Base-by-base conservation (phyloP, 2,329 filamentous ascomycete genomes). In the Sphaerulina vaccinii region DNA sequence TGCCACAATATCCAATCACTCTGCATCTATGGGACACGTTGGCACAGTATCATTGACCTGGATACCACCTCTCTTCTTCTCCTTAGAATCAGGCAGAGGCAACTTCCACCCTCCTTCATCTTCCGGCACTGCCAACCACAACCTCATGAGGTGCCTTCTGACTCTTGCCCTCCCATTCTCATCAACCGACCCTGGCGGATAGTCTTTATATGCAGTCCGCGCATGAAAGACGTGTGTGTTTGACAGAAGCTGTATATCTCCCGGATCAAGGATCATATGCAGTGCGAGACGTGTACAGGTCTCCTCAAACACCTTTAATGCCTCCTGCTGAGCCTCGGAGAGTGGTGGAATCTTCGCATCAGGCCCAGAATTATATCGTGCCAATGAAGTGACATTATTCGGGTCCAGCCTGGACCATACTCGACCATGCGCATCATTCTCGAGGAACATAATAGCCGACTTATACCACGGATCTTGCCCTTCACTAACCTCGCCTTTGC, bases 321-420 rank as follows among this genome's bases (percentile, higher is more conserved):
- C 90, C 52, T 83, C 81, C 47, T 78, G 61, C 71, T 95, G 90
- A 51, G 79, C 85, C 0, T 76, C 70, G 5, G 84, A 87, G 33
- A 95, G 75, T 0, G 85, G 73, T 5, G 90, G 90, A 55, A 95
- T 86, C 39, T 87, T 67, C 1, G 88, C 89, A 15, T 73, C 70
- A 65, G 89, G 82, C 0, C 83, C 87, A 1, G 83, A n/a, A n/a
- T n/a, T n/a, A n/a, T n/a, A 88, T 74, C 90, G 82, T 18, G 74
- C 78, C 5, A 95, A 76, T 7, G 85, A 90, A 59, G 83, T 83
- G 55, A 95, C 83, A 69, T 87, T 95, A 78, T 95, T 95, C 1
- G 90, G 90, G 66, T 95, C 90, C 84, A 86, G 95, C 77, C 95
- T 95, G 70, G 82, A 85, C 72, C 89, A 91, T 8, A 92, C 80